Evolutionary conservation across 306 rosid species (phyloP), one percentile per base, ranked within the genome.

Genomic region (Ormosia semicastrata): DNA sequence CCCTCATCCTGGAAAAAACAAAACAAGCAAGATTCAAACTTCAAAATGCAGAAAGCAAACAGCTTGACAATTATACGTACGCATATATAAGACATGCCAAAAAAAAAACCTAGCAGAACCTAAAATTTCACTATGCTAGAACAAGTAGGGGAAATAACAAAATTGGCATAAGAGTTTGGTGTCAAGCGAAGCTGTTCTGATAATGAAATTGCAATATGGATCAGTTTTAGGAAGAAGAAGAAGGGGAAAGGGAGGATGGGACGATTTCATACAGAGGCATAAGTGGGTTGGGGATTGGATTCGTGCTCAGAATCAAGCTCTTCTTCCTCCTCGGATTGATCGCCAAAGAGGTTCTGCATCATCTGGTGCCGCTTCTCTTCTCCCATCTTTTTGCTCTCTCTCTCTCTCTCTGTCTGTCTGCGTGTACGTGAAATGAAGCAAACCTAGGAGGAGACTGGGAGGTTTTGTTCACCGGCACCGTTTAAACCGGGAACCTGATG

Each of bases 291-390:
- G 49, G 98, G 97, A 75, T 93, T 95, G 14, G 99, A 95, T 86
- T 95, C 99, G 84, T 95, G 98, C 71, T 95, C 99, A 52, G 99
- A 95, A 83, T 93, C 98, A 46, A 93, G 78, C 86, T 91, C 99
- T 80, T 93, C 98, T 40, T 92, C 97, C 66, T 95, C 98, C 66
- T 93, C 98, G 8, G 99, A 95, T 71, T 95, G 96, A 44, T 93
- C 99, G 1, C 99, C 99, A 77, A 95, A 95, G 76, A 95, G 97
- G 74, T 95, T 95, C 73, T 95, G 99, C 99, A 95, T 95, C 99
- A 95, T 95, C 93, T 92, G 94, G 58, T 95, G 98, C 66, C 99
- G 88, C 87, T 94, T 94, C 83, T 95, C 98, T 78, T 90, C 94
- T 80, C 98, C 98, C 85, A 78, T 78, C 34, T 18, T 78, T 37